These are phyloP conservation scores for Dothideomycetes sp. DNA, from an alignment of 2,329 filamentous ascomycete species.

Conservation along the genomic window DNA sequence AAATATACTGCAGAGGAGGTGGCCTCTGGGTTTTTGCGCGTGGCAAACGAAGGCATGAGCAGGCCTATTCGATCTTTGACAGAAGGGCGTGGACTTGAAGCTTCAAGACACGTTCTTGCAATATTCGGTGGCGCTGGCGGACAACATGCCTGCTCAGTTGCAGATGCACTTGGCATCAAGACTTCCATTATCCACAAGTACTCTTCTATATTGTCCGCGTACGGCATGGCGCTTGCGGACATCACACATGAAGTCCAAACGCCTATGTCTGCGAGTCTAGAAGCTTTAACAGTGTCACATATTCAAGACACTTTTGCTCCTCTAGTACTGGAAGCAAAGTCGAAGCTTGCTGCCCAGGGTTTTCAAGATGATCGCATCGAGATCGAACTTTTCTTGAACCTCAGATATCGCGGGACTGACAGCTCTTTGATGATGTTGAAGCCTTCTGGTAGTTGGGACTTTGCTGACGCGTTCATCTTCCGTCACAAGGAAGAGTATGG, in stretches of 20 bases:
- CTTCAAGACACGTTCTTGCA: conserved; percentile 15
- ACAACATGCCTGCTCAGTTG: conserved; percentile 34
- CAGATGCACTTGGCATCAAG: conserved; percentile 29
- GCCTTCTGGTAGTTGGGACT: conserved; percentile 19
- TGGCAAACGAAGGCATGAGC: conserved; percentile 19
- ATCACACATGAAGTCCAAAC: conserved; percentile 30
- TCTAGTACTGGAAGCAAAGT: conserved; percentile 14
- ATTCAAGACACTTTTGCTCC: conserved; percentile 32
- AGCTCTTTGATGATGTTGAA: conserved; percentile 31
- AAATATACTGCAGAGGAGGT: conserved; percentile 14
- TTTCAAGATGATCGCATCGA: neutral
- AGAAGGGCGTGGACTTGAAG: conserved; percentile 16
- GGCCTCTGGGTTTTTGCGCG: conserved; percentile 14
- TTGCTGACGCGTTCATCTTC: conserved; percentile 22
- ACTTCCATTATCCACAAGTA: conserved; percentile 33
- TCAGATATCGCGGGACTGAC: conserved; percentile 32
- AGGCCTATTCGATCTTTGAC: conserved; percentile 18
- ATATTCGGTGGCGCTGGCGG: conserved; percentile 24
- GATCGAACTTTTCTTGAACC: conserved; percentile 25
- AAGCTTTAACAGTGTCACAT: conserved; percentile 45
- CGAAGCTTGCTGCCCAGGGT: neutral
- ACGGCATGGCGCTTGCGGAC: conserved; percentile 35
- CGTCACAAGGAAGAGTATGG: conserved; percentile 31
- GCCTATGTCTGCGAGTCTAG: conserved; percentile 22
- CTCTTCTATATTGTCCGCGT: conserved; percentile 36